A percentile compares a stretch with the other conserved stretches of the same genome.
These are phyloP conservation scores for Leishmania guyanensis DNA, from an alignment of 208 protist species.

Conservation along the genomic window DNA sequence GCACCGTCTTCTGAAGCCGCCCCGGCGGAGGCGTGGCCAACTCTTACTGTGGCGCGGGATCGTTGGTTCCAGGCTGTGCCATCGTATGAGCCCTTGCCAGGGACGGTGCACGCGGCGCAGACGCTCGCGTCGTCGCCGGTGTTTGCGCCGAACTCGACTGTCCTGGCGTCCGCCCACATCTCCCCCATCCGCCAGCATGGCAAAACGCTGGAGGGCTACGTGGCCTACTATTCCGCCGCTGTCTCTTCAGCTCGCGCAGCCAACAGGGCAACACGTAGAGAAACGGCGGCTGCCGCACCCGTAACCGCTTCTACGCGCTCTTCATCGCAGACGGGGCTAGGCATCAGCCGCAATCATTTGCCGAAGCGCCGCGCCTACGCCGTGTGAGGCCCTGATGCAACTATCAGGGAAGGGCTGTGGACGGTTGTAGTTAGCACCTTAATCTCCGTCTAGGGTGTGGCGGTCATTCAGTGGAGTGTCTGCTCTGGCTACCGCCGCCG, in stretches of 20 bases:
- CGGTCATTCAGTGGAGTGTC: neutral
- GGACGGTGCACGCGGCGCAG: conserved; percentile 53
- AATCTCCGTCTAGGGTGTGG: neutral
- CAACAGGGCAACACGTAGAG: neutral
- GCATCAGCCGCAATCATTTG: conserved; percentile 7
- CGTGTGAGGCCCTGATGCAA: neutral
- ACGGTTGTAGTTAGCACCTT: neutral
- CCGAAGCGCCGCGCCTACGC: conserved; percentile 42
- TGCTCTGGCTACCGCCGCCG: neutral
- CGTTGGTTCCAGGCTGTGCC: conserved; percentile 81
- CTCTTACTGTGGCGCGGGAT: conserved; percentile 19
- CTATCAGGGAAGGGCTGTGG: neutral
- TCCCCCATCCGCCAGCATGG: conserved; percentile 26
- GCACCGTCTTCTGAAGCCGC: neutral
- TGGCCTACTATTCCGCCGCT: conserved; percentile 37
- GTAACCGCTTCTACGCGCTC: neutral
- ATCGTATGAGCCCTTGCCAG: conserved; percentile 75
- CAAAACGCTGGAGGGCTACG: conserved; percentile 48
- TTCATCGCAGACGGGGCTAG: neutral
- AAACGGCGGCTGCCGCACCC: neutral
- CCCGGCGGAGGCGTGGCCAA: conserved; percentile 26
- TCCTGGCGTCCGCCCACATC: conserved; percentile 31
- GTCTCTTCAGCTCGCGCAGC: conserved; percentile 8
- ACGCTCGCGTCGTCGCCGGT: conserved; percentile 27
- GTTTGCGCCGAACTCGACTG: conserved; percentile 47